Evolutionary conservation across 768 basidiomycete species (phyloP).

Genomic region (Auricularia heimuer): DNA sequence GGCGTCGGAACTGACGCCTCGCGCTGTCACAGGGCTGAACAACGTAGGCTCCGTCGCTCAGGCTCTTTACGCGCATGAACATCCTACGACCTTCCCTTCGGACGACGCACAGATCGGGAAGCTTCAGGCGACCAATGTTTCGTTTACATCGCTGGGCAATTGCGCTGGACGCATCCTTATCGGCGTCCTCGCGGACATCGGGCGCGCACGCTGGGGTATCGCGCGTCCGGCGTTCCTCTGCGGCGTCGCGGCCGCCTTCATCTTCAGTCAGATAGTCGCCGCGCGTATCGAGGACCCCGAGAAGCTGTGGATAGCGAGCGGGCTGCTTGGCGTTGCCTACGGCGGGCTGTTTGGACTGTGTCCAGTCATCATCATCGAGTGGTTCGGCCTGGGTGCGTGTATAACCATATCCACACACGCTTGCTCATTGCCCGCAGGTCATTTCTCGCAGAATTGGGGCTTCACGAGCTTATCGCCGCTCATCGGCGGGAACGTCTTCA

Average conservation of each 20-base stretch:
- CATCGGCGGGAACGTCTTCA: conserved; percentile 74
- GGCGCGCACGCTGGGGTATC: conserved; percentile 42
- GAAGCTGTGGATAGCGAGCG: conserved; percentile 25
- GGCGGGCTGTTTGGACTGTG: conserved; percentile 64
- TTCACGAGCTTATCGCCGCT: conserved; percentile 60
- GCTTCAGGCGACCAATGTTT: conserved; percentile 82
- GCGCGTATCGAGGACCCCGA: conserved; percentile 45
- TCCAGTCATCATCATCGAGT: conserved; percentile 74
- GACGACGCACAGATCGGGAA: conserved; percentile 45
- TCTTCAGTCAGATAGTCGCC: conserved; percentile 60
- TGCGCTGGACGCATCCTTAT: conserved; percentile 69
- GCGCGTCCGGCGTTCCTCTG: conserved; percentile 65
- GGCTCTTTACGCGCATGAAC: conserved; percentile 51
- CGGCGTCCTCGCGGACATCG: conserved; percentile 61
- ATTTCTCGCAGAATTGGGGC: conserved; percentile 84
- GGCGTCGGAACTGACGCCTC: background rate
- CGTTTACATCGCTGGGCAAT: conserved; percentile 71
- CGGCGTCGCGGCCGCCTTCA: conserved; percentile 55
- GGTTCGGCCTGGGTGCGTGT: conserved; percentile 76
- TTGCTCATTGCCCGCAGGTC: conserved; percentile 27
- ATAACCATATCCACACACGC: no score
- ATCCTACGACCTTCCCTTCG: conserved; percentile 34
- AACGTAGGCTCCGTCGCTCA: conserved; percentile 77
- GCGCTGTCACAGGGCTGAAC: conserved; percentile 51
- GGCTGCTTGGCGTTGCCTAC: conserved; percentile 54